Evolutionary conservation across 495 filamentous ascomycete genomes (phyloP).

Genomic region (Penicillium simplicissimum): DNA sequence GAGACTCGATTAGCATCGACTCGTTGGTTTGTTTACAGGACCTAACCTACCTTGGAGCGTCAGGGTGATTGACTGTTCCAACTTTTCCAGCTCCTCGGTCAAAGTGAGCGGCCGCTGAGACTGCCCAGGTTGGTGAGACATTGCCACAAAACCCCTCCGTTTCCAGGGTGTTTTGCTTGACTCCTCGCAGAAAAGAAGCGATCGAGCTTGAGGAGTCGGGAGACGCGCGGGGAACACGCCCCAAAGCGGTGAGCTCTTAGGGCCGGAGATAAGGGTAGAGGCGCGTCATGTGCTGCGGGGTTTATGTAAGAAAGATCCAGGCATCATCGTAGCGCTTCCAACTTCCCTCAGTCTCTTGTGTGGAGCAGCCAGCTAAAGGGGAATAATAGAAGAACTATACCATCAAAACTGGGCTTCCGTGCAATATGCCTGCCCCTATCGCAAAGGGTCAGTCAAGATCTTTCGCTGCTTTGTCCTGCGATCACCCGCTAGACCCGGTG

Average conservation of each 20-base stretch:
- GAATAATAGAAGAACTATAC: constrained; percentile 4
- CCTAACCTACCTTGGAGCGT: constrained; percentile 77
- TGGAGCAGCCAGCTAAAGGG: neutral
- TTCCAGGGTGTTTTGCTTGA: neutral
- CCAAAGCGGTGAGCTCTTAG: constrained; percentile 38
- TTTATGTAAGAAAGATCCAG: constrained; percentile 21
- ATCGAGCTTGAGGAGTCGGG: constrained; percentile 9
- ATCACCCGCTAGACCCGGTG: constrained; percentile 24
- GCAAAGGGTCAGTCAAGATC: constrained; percentile 49
- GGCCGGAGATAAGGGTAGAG: constrained; percentile 42
- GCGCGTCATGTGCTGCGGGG: constrained; percentile 37
- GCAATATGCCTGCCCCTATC: constrained; percentile 52
- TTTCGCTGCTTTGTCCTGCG: constrained; percentile 3
- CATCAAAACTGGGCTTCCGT: neutral
- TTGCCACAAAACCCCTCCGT: constrained; percentile 20
- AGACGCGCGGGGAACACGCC: constrained; percentile 33
- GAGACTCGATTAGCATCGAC: constrained; percentile 12
- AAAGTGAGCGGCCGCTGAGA: constrained; percentile 70
- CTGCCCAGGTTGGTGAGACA: constrained; percentile 54
- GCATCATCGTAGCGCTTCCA: constrained; percentile 22
- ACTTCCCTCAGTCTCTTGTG: constrained; percentile 10
- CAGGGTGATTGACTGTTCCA: constrained; percentile 95
- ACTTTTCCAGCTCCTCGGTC: constrained; percentile 92
- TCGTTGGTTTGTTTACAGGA: constrained; percentile 18
- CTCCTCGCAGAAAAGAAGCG: constrained; percentile 13